Evolutionary conservation across 2,329 filamentous ascomycete species (phyloP).

Genomic region (Boeremia exigua): DNA sequence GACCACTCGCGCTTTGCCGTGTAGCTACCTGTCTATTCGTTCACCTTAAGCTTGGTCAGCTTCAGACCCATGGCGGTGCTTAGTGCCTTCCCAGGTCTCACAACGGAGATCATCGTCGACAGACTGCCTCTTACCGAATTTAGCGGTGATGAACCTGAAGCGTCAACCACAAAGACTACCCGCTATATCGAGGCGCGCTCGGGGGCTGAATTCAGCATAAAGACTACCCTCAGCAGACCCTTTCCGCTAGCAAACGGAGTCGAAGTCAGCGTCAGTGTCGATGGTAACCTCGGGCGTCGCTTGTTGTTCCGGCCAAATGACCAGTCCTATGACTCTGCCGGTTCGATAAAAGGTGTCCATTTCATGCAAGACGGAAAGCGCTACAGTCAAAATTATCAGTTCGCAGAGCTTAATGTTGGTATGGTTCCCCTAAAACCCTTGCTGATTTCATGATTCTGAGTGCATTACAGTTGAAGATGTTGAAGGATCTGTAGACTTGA

Average conservation of each 20-base stretch:
- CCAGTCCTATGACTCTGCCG: neutral
- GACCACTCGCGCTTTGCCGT: neutral
- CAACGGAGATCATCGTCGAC: conserved; percentile 26
- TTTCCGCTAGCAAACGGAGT: conserved; percentile 13
- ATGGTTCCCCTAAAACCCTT: neutral
- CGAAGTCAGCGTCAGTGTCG: conserved; percentile 12
- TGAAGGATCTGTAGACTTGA: neutral
- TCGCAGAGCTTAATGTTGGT: conserved; percentile 27
- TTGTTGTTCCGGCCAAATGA: neutral
- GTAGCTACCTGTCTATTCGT: neutral
- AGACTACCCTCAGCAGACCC: neutral
- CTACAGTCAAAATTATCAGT: conserved; percentile 26
- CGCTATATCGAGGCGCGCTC: conserved; percentile 43
- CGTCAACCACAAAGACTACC: conserved; percentile 7
- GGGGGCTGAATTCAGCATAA: conserved; percentile 28
- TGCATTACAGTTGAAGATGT: conserved; percentile 8
- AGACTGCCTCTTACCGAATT: conserved; percentile 30
- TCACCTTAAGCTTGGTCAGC: neutral
- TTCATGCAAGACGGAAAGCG: neutral
- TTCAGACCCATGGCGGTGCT: conserved; percentile 27
- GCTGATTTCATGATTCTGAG: neutral
- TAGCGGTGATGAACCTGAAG: conserved; percentile 25
- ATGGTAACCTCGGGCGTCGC: conserved; percentile 17
- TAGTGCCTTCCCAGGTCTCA: conserved; percentile 13
- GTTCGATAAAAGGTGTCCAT: neutral